Evolutionary conservation across 257 asterid genomes (phyloP).

Genomic region (Scutellaria minor): DNA sequence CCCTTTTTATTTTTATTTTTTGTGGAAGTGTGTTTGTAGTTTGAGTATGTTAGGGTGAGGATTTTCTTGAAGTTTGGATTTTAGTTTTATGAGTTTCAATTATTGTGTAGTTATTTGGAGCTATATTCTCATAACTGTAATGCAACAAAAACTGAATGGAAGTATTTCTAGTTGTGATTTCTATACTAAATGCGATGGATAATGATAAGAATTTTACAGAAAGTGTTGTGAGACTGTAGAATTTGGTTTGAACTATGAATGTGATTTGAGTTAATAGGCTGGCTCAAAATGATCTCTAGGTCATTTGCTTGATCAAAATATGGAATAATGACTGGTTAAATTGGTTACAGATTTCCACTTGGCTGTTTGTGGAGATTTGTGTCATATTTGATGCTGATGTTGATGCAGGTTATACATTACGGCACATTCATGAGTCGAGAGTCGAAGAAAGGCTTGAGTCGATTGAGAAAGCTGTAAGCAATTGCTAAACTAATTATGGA

Average conservation of each 20-base stretch:
- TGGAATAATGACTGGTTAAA: not conserved
- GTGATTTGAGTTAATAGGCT: not conserved
- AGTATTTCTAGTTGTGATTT: not conserved
- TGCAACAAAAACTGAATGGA: constrained; percentile 5
- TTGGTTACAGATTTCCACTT: constrained; percentile 20
- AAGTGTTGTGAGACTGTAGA: not conserved
- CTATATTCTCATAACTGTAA: constrained; percentile 21
- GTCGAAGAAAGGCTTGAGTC: constrained; percentile 80
- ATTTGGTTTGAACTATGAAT: not conserved
- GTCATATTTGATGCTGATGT: constrained; percentile 24
- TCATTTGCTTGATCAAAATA: not conserved
- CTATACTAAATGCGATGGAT: not conserved
- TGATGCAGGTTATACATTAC: constrained; percentile 76
- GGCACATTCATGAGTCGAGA: constrained; percentile 75
- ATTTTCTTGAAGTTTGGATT: constrained; percentile 5
- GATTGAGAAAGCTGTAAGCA: constrained; percentile 81
- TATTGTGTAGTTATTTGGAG: constrained; percentile 17
- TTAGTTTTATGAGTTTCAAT: not conserved
- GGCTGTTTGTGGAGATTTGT: constrained; percentile 14
- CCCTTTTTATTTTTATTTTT: not conserved
- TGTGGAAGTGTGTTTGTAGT: not conserved
- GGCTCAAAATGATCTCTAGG: not conserved
- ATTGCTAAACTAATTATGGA: constrained; percentile 29
- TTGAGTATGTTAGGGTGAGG: constrained; percentile 6
- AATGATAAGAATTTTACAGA: not conserved